phyloP scores from a whole-genome alignment of 1,139 yeast species.

The Diutina rugosa region DNA sequence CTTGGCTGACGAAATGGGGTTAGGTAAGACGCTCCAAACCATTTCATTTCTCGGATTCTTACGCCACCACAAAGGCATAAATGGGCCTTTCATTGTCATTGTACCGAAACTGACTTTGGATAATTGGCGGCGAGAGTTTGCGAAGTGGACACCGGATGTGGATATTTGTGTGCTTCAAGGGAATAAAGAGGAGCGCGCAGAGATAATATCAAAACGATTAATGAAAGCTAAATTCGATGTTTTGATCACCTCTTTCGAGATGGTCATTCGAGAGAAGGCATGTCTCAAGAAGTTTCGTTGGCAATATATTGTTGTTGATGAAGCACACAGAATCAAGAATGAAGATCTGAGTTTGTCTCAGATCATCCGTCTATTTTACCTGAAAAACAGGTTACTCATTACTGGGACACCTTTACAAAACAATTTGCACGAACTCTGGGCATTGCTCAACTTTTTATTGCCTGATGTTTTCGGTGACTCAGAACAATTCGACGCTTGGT shows the following conservation, averaged over 20 bases:
- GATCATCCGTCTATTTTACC: constrained; percentile 60
- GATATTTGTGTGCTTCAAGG: constrained; percentile 59
- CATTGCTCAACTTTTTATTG: constrained; percentile 55
- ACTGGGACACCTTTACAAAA: constrained; percentile 80
- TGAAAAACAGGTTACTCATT: constrained; percentile 54
- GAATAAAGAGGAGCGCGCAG: constrained; percentile 51
- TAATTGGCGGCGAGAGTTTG: constrained; percentile 70
- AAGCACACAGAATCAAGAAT: constrained; percentile 72
- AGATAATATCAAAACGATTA: constrained; percentile 37
- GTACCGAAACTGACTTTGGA: constrained; percentile 74
- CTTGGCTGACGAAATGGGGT: constrained; percentile 96
- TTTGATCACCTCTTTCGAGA: constrained; percentile 61
- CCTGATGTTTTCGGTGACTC: constrained; percentile 74
- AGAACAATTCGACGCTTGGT: constrained; percentile 68
- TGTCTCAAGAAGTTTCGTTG: constrained; percentile 52
- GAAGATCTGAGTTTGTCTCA: constrained; percentile 67
- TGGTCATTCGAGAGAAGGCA: constrained; percentile 62
- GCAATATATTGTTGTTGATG: constrained; percentile 69
- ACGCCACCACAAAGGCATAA: constrained; percentile 43
- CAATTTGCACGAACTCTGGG: constrained; percentile 73
- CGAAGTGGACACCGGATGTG: constrained; percentile 71
- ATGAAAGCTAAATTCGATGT: constrained; percentile 59
- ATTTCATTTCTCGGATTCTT: constrained; percentile 71
- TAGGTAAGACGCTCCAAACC: constrained; percentile 91
- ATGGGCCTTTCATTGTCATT: constrained; percentile 64